Conservation (phyloP, 2,329 filamentous ascomycete genomes). For the Ceratocystiopsis minuta region DNA sequence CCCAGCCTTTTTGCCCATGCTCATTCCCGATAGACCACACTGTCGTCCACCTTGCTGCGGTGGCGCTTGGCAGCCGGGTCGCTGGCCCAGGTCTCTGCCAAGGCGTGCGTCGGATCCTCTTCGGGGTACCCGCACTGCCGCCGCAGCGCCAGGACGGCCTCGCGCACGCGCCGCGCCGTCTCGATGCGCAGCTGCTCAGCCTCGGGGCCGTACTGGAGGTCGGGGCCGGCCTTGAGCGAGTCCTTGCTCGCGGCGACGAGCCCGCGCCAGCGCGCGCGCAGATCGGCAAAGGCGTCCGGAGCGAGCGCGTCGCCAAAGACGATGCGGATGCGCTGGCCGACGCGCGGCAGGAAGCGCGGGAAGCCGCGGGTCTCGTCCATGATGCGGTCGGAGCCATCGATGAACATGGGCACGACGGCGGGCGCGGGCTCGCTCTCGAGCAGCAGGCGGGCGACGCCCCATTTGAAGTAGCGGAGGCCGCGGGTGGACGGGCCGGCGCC, state of each 20-base stretch:
- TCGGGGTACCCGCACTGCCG: conserved; percentile 55
- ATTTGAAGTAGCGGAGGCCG: conserved; percentile 92
- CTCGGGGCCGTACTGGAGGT: conserved; percentile 41
- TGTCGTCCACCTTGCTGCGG: conserved; percentile 35
- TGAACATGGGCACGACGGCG: conserved; percentile 82
- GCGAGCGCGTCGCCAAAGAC: conserved; percentile 68
- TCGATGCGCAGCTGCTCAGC: conserved; percentile 62
- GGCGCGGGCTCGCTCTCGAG: conserved; percentile 72
- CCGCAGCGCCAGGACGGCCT: conserved; percentile 65
- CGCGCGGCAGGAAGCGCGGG: conserved; percentile 64
- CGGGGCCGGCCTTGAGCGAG: conserved; percentile 20
- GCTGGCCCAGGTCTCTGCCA: conserved; percentile 64
- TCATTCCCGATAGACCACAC: conserved; percentile 22
- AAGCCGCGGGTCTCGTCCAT: conserved; percentile 73
- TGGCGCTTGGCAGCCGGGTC: conserved; percentile 30
- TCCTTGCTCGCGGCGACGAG: conserved; percentile 28
- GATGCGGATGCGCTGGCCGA: conserved; percentile 51
- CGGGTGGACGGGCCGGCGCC: conserved; percentile 17
- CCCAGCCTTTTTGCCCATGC: too few species aligned
- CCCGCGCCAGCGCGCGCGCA: conserved; percentile 56
- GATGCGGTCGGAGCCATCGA: conserved; percentile 72
- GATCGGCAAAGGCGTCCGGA: conserved; percentile 57
- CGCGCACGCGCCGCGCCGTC: conserved; percentile 58
- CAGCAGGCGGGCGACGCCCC: conserved; percentile 82
- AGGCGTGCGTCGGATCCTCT: conserved; percentile 56